Percentiles rank a stretch among this genome's conserved stretches.
Conservation (phyloP, 768 basidiomycete genomes). For the Boletus vinaceobasis region DNA sequence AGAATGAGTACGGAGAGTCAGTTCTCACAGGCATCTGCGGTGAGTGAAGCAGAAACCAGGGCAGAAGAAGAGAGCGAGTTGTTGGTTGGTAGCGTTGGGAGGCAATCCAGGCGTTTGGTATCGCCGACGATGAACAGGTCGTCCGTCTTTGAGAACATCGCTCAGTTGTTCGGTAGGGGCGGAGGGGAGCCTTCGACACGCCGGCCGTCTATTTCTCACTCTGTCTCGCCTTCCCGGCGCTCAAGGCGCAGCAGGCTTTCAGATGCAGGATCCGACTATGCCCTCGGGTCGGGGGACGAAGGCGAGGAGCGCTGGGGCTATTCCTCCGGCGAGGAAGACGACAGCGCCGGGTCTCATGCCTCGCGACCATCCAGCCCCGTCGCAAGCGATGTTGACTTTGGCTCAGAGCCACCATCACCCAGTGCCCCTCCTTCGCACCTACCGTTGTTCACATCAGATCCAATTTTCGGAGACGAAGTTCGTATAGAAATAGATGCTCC, state of each 20-base stretch:
- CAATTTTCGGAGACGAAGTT: slow-evolving; percentile 78
- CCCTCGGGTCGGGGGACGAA: slow-evolving; percentile 51
- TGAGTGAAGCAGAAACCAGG: slow-evolving; percentile 37
- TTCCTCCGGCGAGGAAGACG: slow-evolving; percentile 79
- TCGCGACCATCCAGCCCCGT: slow-evolving; percentile 26
- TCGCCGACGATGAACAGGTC: slow-evolving; percentile 37
- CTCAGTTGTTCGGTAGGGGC: slow-evolving; percentile 60
- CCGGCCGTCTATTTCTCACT: slow-evolving; percentile 55
- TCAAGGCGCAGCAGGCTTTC: slow-evolving; percentile 52
- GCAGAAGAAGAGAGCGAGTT: slow-evolving; percentile 37
- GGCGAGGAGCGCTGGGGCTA: slow-evolving; percentile 87
- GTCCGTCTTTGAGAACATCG: slow-evolving; percentile 61
- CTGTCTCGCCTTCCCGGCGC: slow-evolving; percentile 45
- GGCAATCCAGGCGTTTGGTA: slow-evolving; percentile 33
- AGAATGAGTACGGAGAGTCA: slow-evolving; percentile 44
- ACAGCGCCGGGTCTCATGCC: slow-evolving; percentile 33
- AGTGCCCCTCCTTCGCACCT: slow-evolving; percentile 40
- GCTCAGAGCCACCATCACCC: slow-evolving; percentile 68
- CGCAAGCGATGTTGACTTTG: slow-evolving; percentile 64
- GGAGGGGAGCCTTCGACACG: slow-evolving; percentile 41
- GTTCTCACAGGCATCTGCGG: slow-evolving; percentile 38
- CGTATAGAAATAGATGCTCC: slow-evolving; percentile 77
- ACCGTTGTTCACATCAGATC: slow-evolving; percentile 70
- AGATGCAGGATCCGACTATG: slow-evolving; percentile 58
- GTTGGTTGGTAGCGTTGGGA: slow-evolving; percentile 25